Base-by-base conservation (phyloP, 306 rosid genomes). In the Arachis stenosperma region DNA sequence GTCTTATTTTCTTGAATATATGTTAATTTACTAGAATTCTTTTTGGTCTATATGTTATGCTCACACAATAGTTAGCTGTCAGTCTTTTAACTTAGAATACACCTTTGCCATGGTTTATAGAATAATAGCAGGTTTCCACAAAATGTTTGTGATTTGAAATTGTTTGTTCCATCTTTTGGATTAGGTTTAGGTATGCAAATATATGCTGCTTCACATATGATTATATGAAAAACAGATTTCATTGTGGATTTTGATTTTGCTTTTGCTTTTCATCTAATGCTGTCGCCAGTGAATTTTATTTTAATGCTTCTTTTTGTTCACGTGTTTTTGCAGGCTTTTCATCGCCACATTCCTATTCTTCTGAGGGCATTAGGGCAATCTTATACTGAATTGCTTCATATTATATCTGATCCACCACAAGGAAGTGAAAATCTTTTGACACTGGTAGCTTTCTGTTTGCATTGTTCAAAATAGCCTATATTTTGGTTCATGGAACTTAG, bases 321-420 rank as follows among this genome's bases (percentile, higher is more conserved):
- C 63, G 61, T 73, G 12, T 55, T 84, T 62, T 67, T 79, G 72
- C 89, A 94, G 99, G 96, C 99, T 72, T 88, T 94, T 83, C 97
- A 91, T 66, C 96, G 97, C 61, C 93, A 94, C 73, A 86, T 91
- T 51, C 99, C 97, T 59, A 86, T 89, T 78, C 93, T 94, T 69
- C 67, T 91, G 75, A 89, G 96, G 87, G 89, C 96, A 47, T 82
- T 94, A 47, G 96, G 99, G 60, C 91, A 96, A 71, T 88, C 99
- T 43, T 85, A 85, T 84, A 70, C 91, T 60, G 97, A 94, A 46
- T 78, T 94, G 84, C 96, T 94, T 37, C 84, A 70, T 42, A 86
- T 94, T 81, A 83, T 94, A 75, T 90, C 99, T 41, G 91, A 94
- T 87, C 99, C 99, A n/a, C 99, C 99, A 12, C 88, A 87, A 87